Evolutionary conservation across 2,329 filamentous ascomycete species (phyloP).

Genomic region (Aspergillus sclerotialis): DNA sequence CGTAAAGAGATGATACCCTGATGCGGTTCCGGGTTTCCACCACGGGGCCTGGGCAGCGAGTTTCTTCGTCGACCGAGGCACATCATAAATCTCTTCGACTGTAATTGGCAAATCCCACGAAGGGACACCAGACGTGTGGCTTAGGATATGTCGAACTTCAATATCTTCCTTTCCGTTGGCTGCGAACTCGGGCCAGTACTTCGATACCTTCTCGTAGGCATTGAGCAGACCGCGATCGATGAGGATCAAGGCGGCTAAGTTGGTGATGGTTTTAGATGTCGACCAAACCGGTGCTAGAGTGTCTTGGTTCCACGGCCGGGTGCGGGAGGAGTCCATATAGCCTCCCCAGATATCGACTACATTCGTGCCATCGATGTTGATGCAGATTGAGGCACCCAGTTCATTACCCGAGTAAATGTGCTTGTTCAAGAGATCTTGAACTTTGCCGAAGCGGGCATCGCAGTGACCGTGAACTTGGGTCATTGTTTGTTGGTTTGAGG

Average conservation of each 20-base stretch:
- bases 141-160: constrained; percentile 35
- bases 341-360: constrained; percentile 44
- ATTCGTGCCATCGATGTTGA: constrained; percentile 35
- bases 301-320: constrained; percentile 31
- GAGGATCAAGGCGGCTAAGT: constrained; percentile 33
- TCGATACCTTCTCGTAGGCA: constrained; percentile 30
- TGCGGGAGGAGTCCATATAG: constrained; percentile 22
- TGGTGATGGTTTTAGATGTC: constrained; percentile 32
- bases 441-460: constrained; percentile 28
- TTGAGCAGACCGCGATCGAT: constrained; percentile 34
- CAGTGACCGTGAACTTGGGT: constrained; percentile 27
- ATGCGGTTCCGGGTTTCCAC: constrained; percentile 39
- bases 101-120: constrained; percentile 28
- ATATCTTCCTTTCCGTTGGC: constrained; percentile 36
- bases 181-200: constrained; percentile 44
- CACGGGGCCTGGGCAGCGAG: constrained; percentile 37
- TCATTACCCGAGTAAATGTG: constrained; percentile 35
- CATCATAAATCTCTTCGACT: constrained; percentile 28
- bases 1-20: constrained; percentile 37
- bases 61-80: constrained; percentile 19
- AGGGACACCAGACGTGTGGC: constrained; percentile 32
- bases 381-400: constrained; percentile 39
- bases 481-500: no score
- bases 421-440: constrained; percentile 29
- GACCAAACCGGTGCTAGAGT: constrained; percentile 39